phyloP scores from a whole-genome alignment of 345 rosid species.

The Ailanthus altissimus region DNA sequence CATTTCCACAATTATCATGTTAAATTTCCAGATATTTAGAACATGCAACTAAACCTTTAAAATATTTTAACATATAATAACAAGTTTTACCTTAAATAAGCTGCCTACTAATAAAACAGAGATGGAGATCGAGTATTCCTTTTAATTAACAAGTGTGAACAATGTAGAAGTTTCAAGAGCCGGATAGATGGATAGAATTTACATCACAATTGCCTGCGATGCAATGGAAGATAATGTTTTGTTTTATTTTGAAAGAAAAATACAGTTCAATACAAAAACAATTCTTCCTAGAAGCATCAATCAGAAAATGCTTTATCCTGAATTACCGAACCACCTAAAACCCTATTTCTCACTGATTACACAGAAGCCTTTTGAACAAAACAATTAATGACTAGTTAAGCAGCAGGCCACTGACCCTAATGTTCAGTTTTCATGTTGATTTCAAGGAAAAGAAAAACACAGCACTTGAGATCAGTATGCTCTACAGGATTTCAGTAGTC shows the following conservation, averaged over 20 bases:
- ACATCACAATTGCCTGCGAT: not conserved
- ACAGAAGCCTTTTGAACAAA: constrained; percentile 24
- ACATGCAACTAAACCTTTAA: too few relatives aligned
- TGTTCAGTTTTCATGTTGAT: not conserved
- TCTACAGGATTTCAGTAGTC: constrained; percentile 49
- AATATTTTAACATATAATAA: too few relatives aligned
- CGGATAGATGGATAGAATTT: too few relatives aligned
- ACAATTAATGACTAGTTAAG: not conserved
- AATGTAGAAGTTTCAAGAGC: not conserved
- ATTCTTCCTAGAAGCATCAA: not conserved
- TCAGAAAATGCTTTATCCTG: not conserved
- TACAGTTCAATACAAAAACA: not conserved
- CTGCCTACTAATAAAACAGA: too few relatives aligned
- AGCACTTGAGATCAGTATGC: not conserved
- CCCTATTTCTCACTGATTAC: constrained; percentile 25
- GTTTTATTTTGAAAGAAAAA: constrained; percentile 8
- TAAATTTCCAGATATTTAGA: too few relatives aligned
- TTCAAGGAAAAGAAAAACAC: not conserved
- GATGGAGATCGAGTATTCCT: too few relatives aligned
- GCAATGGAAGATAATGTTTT: not conserved
- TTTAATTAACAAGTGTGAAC: not conserved
- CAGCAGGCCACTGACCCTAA: constrained; percentile 14
- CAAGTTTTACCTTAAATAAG: too few relatives aligned
- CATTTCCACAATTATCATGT: too few relatives aligned
- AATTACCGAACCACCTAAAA: constrained; percentile 16